Evolutionary conservation across 176 grass and related monocot genomes (phyloP).

Genomic region (Microstegium vimineum): DNA sequence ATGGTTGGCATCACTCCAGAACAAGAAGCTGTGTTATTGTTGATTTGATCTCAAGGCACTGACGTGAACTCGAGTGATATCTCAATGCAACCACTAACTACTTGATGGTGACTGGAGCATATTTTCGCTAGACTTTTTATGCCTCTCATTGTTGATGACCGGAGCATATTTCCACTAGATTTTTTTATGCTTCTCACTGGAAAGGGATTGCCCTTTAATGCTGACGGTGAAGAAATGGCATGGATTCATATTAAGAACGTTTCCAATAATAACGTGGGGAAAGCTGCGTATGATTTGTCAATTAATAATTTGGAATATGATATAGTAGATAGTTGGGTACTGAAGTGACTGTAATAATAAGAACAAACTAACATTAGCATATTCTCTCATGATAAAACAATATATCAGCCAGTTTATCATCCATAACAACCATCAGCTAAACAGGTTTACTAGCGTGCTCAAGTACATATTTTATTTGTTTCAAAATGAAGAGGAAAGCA

Average conservation of each 20-base stretch:
- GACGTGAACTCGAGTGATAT: conserved; percentile 19
- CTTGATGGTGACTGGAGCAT: conserved; percentile 25
- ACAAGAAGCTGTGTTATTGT: conserved; percentile 37
- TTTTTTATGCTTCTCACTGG: conserved; percentile 5
- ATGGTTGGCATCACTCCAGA: conserved; percentile 28
- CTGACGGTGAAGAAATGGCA: neutral
- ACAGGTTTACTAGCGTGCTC: no score
- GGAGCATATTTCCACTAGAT: neutral
- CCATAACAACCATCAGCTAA: no score
- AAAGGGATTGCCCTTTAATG: conserved; percentile 13
- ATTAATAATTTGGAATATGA: neutral
- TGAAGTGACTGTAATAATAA: neutral
- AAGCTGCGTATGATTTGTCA: neutral
- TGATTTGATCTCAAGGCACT: conserved; percentile 20
- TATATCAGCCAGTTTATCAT: no score
- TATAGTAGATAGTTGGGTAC: neutral
- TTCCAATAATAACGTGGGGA: neutral
- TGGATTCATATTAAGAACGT: neutral
- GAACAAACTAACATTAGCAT: neutral
- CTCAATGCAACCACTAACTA: conserved; percentile 36
- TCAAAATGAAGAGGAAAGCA: neutral
- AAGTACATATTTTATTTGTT: neutral
- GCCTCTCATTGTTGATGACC: conserved; percentile 9
- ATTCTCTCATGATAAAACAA: no score
- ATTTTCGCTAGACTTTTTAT: neutral